Conservation (phyloP, 2,329 filamentous ascomycete genomes). For the Epichloe brachyelytri region DNA sequence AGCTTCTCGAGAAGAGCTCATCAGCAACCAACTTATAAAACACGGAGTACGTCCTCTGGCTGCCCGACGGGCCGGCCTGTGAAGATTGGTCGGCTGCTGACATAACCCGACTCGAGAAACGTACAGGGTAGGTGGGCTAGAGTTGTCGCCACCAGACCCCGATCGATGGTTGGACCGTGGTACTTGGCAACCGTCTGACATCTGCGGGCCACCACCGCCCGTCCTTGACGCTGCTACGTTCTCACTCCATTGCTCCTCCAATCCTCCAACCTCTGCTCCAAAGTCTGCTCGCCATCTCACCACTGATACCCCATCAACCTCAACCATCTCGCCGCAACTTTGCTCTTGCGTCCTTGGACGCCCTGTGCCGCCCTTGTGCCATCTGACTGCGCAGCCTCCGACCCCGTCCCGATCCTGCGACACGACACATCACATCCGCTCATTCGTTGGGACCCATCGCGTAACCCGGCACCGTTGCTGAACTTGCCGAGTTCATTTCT, state of each 20-base stretch:
- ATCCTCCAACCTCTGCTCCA: neutral
- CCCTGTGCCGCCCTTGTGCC: neutral
- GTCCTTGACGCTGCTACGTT: neutral
- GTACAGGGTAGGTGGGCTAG: neutral
- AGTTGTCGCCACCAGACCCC: neutral
- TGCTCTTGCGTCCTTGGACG: neutral
- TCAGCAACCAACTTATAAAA: neutral
- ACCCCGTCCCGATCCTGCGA: neutral
- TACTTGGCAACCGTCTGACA: neutral
- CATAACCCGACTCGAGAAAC: neutral
- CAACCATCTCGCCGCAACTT: conserved; percentile 1
- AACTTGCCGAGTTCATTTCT: neutral
- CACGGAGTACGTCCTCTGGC: neutral
- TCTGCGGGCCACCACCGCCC: neutral
- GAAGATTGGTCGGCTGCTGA: neutral
- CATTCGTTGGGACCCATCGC: neutral
- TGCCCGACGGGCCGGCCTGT: neutral
- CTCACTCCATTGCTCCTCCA: neutral
- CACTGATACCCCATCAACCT: neutral
- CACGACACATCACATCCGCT: neutral
- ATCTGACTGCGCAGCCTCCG: neutral
- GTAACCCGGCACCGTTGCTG: neutral
- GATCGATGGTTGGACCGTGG: neutral
- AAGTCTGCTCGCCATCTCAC: neutral
- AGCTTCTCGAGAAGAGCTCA: neutral